Evolutionary conservation across 2,329 filamentous ascomycete genomes (phyloP).

Genomic region (Alternaria atra): DNA sequence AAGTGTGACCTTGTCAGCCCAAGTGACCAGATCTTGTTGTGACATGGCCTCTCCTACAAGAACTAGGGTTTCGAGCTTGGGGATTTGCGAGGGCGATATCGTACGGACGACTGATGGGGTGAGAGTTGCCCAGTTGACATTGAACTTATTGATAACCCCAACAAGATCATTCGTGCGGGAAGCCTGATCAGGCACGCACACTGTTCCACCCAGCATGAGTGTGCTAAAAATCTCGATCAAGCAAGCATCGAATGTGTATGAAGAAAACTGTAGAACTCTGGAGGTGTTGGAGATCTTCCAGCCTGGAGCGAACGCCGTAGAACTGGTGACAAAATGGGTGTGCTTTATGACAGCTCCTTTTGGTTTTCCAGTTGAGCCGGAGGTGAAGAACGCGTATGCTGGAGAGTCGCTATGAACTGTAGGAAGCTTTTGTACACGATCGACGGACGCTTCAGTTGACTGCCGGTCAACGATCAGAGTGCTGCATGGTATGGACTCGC

Average conservation of each 20-base stretch:
- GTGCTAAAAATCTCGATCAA: slow-evolving; percentile 59
- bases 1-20: slow-evolving; percentile 48
- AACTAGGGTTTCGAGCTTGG: slow-evolving; percentile 36
- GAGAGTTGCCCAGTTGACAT: slow-evolving; percentile 55
- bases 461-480: slow-evolving; percentile 48
- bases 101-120: slow-evolving; percentile 54
- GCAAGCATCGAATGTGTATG: slow-evolving; percentile 57
- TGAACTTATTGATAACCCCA: slow-evolving; percentile 50
- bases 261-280: slow-evolving; percentile 63
- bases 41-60: slow-evolving; percentile 48
- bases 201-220: slow-evolving; percentile 56
- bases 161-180: slow-evolving; percentile 58
- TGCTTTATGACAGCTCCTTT: slow-evolving; percentile 72
- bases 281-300: slow-evolving; percentile 59
- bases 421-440: slow-evolving; percentile 37
- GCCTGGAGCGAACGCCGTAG: slow-evolving; percentile 33
- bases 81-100: slow-evolving; percentile 41
- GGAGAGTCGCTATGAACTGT: slow-evolving; percentile 57
- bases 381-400: slow-evolving; percentile 70
- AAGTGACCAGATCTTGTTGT: slow-evolving; percentile 46
- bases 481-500: slow-evolving; percentile 37
- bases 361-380: slow-evolving; percentile 65
- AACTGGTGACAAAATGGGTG: slow-evolving; percentile 62
- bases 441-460: slow-evolving; percentile 51
- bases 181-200: slow-evolving; percentile 60